These are phyloP conservation scores for Tolypocladium paradoxum DNA, from an alignment of 2,329 filamentous ascomycete genomes.

Conservation along the genomic window DNA sequence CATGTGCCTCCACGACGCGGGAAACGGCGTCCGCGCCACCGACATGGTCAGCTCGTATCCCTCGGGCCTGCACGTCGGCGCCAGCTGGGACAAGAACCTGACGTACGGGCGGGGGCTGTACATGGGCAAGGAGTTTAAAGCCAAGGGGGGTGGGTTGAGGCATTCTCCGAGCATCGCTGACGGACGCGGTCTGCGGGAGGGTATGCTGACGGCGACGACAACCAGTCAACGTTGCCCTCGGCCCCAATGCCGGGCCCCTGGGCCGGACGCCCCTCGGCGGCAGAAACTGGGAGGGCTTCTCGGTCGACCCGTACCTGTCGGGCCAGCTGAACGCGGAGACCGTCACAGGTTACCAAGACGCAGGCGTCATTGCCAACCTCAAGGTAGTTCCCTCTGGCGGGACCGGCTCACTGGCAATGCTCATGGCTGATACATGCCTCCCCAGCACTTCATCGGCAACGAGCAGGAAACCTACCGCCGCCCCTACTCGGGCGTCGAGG, in stretches of 20 bases:
- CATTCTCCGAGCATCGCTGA: not conserved
- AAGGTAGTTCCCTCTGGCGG: conserved; percentile 29
- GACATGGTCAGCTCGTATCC: conserved; percentile 38
- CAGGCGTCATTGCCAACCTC: conserved; percentile 68
- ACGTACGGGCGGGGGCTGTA: conserved; percentile 38
- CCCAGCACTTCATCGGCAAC: conserved; percentile 45
- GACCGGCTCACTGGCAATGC: accelerated
- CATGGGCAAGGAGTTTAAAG: conserved; percentile 47
- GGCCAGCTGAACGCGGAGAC: conserved; percentile 62
- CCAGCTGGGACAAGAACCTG: conserved; percentile 43
- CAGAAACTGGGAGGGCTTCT: conserved; percentile 68
- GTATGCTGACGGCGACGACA: not conserved
- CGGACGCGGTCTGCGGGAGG: not conserved
- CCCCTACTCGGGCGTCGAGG: conserved; percentile 32
- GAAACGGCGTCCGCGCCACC: conserved; percentile 35
- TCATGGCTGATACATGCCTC: not conserved
- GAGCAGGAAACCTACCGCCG: conserved; percentile 46
- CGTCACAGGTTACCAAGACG: conserved; percentile 64
- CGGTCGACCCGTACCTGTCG: conserved; percentile 58
- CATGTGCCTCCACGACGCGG: conserved; percentile 38
- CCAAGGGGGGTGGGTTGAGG: conserved; percentile 35
- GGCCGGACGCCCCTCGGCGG: conserved; percentile 62
- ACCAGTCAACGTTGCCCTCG: conserved; percentile 59
- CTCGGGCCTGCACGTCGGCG: conserved; percentile 35
- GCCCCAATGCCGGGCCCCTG: conserved; percentile 59